phyloP scores from a whole-genome alignment of 176 grass and related monocot genomes.

The Zea luxurians region DNA sequence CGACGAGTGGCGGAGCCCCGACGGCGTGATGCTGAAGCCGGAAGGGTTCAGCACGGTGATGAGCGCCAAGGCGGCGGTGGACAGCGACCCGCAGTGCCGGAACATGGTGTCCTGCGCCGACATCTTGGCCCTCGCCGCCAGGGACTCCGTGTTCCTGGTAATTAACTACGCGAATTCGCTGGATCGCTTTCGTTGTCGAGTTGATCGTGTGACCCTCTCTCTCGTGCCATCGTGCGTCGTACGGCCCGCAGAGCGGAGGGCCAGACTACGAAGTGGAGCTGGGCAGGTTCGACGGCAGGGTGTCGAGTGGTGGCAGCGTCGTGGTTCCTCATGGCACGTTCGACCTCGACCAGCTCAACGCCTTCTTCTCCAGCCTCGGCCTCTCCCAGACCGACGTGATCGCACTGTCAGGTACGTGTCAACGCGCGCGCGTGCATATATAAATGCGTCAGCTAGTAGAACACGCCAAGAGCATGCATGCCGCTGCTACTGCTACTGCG shows the following conservation, averaged over 20 bases:
- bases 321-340: slow-evolving; percentile 52
- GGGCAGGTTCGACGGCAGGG: slow-evolving; percentile 60
- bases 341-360: slow-evolving; percentile 57
- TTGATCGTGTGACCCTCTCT: not conserved
- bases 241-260: slow-evolving; percentile 55
- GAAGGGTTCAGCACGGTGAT: slow-evolving; percentile 52
- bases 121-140: slow-evolving; percentile 68
- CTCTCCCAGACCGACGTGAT: slow-evolving; percentile 67
- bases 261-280: slow-evolving; percentile 67
- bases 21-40: slow-evolving; percentile 51
- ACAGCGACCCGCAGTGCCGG: slow-evolving; percentile 54
- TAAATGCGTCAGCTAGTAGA: not conserved
- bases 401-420: slow-evolving; percentile 54
- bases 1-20: slow-evolving; percentile 58
- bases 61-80: slow-evolving; percentile 59
- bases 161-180: not conserved
- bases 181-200: not conserved
- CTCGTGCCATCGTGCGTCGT: not conserved
- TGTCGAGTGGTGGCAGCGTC: slow-evolving; percentile 48
- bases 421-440: not conserved
- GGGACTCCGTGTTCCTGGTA: slow-evolving; percentile 61
- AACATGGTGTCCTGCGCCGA: slow-evolving; percentile 75
- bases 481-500: not conserved
- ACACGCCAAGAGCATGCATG: not conserved
- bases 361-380: slow-evolving; percentile 53